Percentiles rank a stretch among this genome's conserved stretches.
phyloP scores from a whole-genome alignment of 2,329 filamentous ascomycete species.

The Xylariaceae sp. region DNA sequence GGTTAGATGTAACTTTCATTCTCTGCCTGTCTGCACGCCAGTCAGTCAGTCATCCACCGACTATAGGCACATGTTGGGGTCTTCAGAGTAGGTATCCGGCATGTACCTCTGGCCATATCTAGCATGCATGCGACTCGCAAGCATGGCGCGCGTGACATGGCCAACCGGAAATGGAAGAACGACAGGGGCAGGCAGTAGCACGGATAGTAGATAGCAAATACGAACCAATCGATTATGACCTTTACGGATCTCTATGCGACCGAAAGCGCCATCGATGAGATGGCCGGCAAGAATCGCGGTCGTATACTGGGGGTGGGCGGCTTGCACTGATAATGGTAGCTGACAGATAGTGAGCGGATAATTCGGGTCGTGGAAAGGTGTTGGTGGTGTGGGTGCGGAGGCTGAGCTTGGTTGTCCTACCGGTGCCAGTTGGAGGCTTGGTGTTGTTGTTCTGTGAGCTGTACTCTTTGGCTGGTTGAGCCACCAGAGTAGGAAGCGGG shows the following conservation, averaged over 20 bases:
- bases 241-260: background rate
- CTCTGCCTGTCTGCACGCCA: conserved; percentile 1
- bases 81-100: background rate
- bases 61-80: conserved; percentile 4
- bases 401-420: background rate
- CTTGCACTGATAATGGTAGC: background rate
- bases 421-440: background rate
- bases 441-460: background rate
- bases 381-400: background rate
- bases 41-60: conserved; percentile 7
- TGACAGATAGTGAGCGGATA: background rate
- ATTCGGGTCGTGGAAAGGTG: background rate
- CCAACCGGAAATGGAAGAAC: background rate
- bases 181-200: background rate
- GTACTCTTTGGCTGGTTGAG: background rate
- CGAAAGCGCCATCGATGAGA: background rate
- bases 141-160: background rate
- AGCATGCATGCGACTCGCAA: background rate
- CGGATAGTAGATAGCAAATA: background rate
- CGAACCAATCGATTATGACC: background rate
- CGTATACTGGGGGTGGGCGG: background rate
- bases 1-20: background rate
- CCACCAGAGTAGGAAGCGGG: background rate
- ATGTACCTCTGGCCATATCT: background rate
- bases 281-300: background rate